Conservation (phyloP, 768 basidiomycete genomes). For the Psilocybe subaeruginosa region DNA sequence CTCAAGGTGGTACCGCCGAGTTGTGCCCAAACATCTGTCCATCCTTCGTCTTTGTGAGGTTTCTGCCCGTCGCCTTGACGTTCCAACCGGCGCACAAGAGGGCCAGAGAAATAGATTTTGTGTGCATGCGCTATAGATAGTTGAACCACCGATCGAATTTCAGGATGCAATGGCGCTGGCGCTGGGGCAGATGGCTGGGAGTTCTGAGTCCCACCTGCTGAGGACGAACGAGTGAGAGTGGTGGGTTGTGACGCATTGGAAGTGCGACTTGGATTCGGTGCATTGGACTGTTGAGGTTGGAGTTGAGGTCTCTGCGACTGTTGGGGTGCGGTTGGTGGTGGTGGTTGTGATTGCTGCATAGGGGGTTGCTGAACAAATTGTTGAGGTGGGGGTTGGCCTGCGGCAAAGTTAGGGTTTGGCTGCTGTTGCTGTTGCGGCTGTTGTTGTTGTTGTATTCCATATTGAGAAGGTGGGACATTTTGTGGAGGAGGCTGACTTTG, state of each 20-base stretch:
- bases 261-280: constrained; percentile 6
- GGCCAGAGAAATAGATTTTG: constrained; percentile 88
- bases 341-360: constrained; percentile 14
- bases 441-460: constrained; percentile 7
- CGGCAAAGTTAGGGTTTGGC: constrained; percentile 8
- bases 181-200: constrained; percentile 25
- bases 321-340: constrained; percentile 15
- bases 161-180: constrained; percentile 65
- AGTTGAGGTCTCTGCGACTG: constrained; percentile 22
- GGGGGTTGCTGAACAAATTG: constrained; percentile 15
- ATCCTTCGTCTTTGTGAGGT: constrained; percentile 73
- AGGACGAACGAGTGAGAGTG: constrained; percentile 6
- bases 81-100: constrained; percentile 76
- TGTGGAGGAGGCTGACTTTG: constrained; percentile 21
- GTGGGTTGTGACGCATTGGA: constrained; percentile 7
- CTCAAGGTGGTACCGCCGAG: constrained; percentile 88
- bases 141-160: constrained; percentile 79
- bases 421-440: constrained; percentile 11
- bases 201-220: constrained; percentile 11
- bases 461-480: constrained; percentile 10
- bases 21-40: constrained; percentile 90
- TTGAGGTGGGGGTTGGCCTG: constrained; percentile 15
- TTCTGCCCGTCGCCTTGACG: constrained; percentile 76
- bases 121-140: constrained; percentile 77
- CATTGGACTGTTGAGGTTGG: constrained; percentile 17